Percentiles rank a stretch among this genome's conserved stretches.
Conservation (phyloP, 805 yeast species). For the Zygosaccharomyces siamensis region DNA sequence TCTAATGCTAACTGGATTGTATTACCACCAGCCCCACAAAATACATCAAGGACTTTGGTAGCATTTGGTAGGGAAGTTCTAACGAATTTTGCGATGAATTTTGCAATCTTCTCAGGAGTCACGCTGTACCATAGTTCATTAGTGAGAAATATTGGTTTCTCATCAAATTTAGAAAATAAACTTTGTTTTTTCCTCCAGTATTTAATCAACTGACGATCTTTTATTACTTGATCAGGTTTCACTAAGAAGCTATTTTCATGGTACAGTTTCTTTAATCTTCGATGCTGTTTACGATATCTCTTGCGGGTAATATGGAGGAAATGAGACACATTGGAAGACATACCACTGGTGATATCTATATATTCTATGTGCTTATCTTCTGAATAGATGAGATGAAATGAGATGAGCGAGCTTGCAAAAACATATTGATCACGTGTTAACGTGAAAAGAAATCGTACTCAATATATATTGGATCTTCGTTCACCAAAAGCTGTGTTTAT, state of each 20-base stretch:
- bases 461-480: neutral
- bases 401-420: neutral
- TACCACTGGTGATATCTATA: neutral
- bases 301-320: conserved; percentile 20
- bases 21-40: conserved; percentile 89
- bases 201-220: conserved; percentile 33
- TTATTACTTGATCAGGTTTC: conserved; percentile 15
- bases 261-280: conserved; percentile 10
- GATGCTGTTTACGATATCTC: conserved; percentile 22
- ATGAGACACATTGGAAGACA: conserved; percentile 8
- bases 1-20: conserved; percentile 64
- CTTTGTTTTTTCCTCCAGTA: conserved; percentile 60
- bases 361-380: neutral
- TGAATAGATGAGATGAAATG: conserved; percentile 2
- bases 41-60: conserved; percentile 53
- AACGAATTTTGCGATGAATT: conserved; percentile 51
- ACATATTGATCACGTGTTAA: neutral
- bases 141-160: conserved; percentile 59
- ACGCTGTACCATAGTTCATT: conserved; percentile 82
- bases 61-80: conserved; percentile 48
- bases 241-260: conserved; percentile 17
- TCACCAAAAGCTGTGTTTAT: neutral
- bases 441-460: neutral
- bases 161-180: conserved; percentile 59
- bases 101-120: conserved; percentile 75